Base-by-base conservation (phyloP, 148 eudicot genomes). In the Dianthus caryophyllus region DNA sequence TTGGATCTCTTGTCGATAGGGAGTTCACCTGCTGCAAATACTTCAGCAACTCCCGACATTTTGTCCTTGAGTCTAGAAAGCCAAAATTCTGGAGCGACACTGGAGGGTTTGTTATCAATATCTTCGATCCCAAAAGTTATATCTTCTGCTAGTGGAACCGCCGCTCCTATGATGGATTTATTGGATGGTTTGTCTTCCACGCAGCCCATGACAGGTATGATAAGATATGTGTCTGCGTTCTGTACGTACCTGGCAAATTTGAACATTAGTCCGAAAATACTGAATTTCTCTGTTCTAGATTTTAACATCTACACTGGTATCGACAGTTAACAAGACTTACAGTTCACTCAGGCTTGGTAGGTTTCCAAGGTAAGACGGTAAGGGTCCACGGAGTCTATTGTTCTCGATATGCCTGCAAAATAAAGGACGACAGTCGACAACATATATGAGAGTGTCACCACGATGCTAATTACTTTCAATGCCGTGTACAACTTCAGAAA, bases 1-100 rank as follows among this genome's bases (percentile, higher is more conserved):
- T 65, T 93, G 81, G 98, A 93, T 77, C 95, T 93, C 59, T 79
- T 93, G 73, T 89, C 98, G 63, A 85, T 93, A 70, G 98, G 96
- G 69, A 75, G 82, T 44, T 73, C 89, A 26, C 84, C 91, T 43
- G 81, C 84, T 64, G 80, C 83, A 63, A 82, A 78, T 76, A 77
- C 66, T 77, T 74, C 84, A 62, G 73, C 83, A 21, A 67, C 72
- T 54, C 75, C 84, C 33, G 87, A 87, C 71, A 78, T 88, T 71
- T 73, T 87, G 64, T 84, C 95, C 27, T 64, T 83, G 72, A 73
- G 60, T 67, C 76, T 77, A 61, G 84, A 84, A 61, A 83, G 76
- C 78, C 85, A 78, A 59, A 68, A 61, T 80, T 68, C 88, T 54
- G 69, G 73, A 65, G 72, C 67, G 24, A 54, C 81, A 30, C 69